Evolutionary conservation across 2,329 filamentous ascomycete species (phyloP), one percentile per base, ranked within the genome.

Genomic region (Paecilomyces fulvus): DNA sequence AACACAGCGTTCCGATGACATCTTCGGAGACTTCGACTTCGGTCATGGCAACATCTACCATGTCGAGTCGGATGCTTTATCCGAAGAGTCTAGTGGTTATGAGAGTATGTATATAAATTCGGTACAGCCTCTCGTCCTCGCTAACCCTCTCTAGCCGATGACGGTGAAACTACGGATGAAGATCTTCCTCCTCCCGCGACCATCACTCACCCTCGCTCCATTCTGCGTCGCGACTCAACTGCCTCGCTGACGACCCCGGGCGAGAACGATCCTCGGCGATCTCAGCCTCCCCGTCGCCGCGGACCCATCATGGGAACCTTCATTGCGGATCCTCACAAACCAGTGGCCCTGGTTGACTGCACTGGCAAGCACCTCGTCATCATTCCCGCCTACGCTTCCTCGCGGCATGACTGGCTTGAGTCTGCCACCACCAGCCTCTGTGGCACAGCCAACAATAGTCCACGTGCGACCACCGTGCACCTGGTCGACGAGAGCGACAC

Each of bases 151-250:
- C 60, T 51, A 83, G 80, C 80, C 65, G 81, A 83, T 69, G 78
- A 82, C 69, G 80, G 80, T 67, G 81, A 83, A 62, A 83, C 81
- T 55, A 83, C 81, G 68, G 81, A 84, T 67, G 80, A 83, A 67
- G 80, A 83, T 64, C 73, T 78, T 52, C 77, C 75, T 59, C 76
- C 72, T 57, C 77, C 71, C 56, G 76, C 73, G 51, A 77, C 70
- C 60, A 79, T 75, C 62, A 75, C 70, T 62, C 77, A 72, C 65
- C 79, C 71, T 48, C 73, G 74, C 50, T 76, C 76, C 54, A 76
- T 83, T 17, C 72, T 83, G 56, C 79, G 76, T 59, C 75, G 77
- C 20, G 75, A 79, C 54, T 76, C 74, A 2, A 72, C 70, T 33
- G 71, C 71, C 31, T 76, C 75, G 3, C 70, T 80, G 33, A 73